Conservation (phyloP, 768 basidiomycete genomes). For the Mycena sanguinolenta region DNA sequence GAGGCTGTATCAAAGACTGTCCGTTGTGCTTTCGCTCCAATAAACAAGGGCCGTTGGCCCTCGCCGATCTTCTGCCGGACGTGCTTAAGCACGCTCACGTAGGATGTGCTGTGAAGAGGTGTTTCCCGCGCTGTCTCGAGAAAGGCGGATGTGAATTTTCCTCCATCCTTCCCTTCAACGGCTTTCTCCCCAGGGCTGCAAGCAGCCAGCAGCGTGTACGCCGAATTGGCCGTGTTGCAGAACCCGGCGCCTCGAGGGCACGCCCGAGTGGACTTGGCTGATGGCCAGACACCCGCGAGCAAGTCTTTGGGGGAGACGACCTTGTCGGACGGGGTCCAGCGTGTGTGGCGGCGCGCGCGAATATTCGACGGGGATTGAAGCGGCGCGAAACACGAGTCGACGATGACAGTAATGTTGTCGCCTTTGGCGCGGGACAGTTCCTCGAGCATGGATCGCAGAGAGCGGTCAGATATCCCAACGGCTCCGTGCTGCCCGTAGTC, state of each 20-base stretch:
- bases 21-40: slow-evolving; percentile 63
- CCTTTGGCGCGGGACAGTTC: slow-evolving; percentile 71
- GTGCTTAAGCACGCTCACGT: slow-evolving; percentile 59
- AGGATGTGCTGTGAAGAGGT: slow-evolving; percentile 69
- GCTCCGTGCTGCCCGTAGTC: slow-evolving; percentile 71
- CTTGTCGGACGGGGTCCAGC: slow-evolving; percentile 74
- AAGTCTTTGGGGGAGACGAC: slow-evolving; percentile 68
- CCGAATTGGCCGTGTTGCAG: slow-evolving; percentile 53
- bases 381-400: slow-evolving; percentile 75
- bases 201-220: slow-evolving; percentile 71
- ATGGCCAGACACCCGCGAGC: slow-evolving; percentile 67
- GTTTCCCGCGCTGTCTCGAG: slow-evolving; percentile 59
- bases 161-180: slow-evolving; percentile 72
- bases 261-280: slow-evolving; percentile 52
- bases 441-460: slow-evolving; percentile 70
- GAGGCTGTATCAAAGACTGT: slow-evolving; percentile 69
- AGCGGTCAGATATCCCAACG: slow-evolving; percentile 78
- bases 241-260: slow-evolving; percentile 57
- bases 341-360: slow-evolving; percentile 62
- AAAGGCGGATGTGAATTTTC: slow-evolving; percentile 70
- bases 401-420: slow-evolving; percentile 76
- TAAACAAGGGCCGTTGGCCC: slow-evolving; percentile 63
- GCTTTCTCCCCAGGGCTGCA: slow-evolving; percentile 69
- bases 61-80: slow-evolving; percentile 55
- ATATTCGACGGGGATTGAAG: slow-evolving; percentile 51